Evolutionary conservation across 208 protist genomes (phyloP), one percentile per base, ranked within the genome.

Genomic region (Leishmania arabica): DNA sequence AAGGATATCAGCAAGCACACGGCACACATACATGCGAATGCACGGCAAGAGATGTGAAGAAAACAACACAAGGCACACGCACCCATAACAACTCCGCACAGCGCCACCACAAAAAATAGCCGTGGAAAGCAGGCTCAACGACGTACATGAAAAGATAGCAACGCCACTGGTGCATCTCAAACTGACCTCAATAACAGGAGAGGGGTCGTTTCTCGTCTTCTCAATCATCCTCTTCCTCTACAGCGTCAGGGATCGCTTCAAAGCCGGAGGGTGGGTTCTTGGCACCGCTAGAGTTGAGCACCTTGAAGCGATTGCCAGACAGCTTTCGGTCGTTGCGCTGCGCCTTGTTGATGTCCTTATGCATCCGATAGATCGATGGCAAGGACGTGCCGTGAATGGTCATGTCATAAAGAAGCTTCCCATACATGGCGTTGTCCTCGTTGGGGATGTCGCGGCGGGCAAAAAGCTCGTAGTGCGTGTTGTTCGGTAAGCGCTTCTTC

Each of bases 291-390:
- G 89, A 90, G 75, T 92, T 92, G 53, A 95, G 65, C 19, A 94
- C 89, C 80, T 93, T 95, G 82, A 98, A 98, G 47, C 93, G 88
- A 80, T 98, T 97, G 75, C 92, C 92, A 0, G 93, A 91, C 19
- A 98, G 79, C 82, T 98, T 98, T 34, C 95, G 83, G 84, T 98
- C 95, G 75, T 98, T 98, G 40, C 95, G 93, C 79, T 97, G 89
- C 8, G 95, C 95, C 79, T 97, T 96, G 84, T 97, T 96, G 65
- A 98, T 95, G 73, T 98, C 92, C 80, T 98, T 98, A 87, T 97
- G 93, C 93, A 98, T 96, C 34, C 93, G 89, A 77, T 98, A 98
- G 21, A 88, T 95, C 1, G 91, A 89, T 4, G 95, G 95, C 17
- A 98, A 68, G 24, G 95, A 97, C 0, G 93, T 96, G 19, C 95